Base-by-base conservation (phyloP, 768 basidiomycete species). In the Psilocybe sp. region DNA sequence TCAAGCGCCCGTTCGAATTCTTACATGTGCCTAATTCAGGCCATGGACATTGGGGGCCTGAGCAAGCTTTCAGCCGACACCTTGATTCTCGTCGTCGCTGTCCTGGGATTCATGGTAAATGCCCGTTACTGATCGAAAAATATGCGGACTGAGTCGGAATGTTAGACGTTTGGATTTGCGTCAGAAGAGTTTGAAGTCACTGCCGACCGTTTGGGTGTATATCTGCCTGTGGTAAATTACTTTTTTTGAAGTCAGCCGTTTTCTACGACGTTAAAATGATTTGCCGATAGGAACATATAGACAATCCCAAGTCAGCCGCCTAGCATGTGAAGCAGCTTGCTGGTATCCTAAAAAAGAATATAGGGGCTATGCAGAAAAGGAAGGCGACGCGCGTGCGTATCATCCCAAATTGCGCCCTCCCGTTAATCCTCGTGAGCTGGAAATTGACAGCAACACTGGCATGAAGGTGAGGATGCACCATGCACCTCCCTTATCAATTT, bases 361-460 rank as follows among this genome's bases (percentile, higher is more conserved):
- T 19, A 85, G 82, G 61, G 86, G 85, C 13, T 88, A 89, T 64
- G 86, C 72, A 4, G 81, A 69, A 67, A 80, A 74, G 62, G 84
- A 78, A 65, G 82, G 84, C 20, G 89, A 92, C 63, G 82, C 89
- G 1, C 79, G 89, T 48, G 70, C 71, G 54, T 83, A 80, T 60
- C 82, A 93, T 62, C 78, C 81, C 1, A 80, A 85, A 46, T 77
- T 92, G 37, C 80, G 91, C 37, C 85, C 85, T 11, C 90, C 89
- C 2, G 85, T 92, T 31, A 71, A 85, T 47, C 71, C 69, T 15
- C 69, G 75, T 40, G 90, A 93, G 61, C 76, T 91, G n/a, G 82
- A 90, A 60, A 79, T 92, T 36, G 89, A 93, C 58, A 70, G 74
- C n/a, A 69, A 73, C 13, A 89, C 81, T 2, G 89, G 89, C 3